A percentile compares a stretch with the other conserved stretches of the same genome.
Conservation (phyloP, 805 yeast species). For the Pichia cabralensis region DNA sequence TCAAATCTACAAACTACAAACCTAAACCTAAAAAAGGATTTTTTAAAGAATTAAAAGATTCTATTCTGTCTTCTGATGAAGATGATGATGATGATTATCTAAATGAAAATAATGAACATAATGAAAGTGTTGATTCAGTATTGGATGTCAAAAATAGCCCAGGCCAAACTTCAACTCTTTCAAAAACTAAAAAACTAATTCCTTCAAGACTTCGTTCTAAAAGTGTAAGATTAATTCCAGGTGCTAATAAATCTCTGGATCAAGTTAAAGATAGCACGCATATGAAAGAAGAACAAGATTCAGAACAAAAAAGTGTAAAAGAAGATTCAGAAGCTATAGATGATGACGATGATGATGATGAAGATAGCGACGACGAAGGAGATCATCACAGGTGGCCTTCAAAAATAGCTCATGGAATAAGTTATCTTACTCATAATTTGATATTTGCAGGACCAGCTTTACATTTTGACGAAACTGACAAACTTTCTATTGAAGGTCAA, state of each 20-base stretch:
- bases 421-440: slow-evolving; percentile 19
- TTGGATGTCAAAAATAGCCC: not conserved
- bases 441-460: slow-evolving; percentile 21
- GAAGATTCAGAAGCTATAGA: not conserved
- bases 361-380: not conserved
- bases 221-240: too few relatives aligned
- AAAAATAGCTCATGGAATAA: slow-evolving; percentile 22
- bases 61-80: slow-evolving; percentile 10
- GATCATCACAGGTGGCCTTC: slow-evolving; percentile 15
- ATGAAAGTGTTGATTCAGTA: not conserved
- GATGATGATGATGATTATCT: slow-evolving; percentile 2
- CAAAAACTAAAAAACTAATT: too few relatives aligned
- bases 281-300: too few relatives aligned
- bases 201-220: too few relatives aligned
- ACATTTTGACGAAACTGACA: slow-evolving; percentile 42
- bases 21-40: slow-evolving; percentile 2
- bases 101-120: not conserved
- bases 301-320: too few relatives aligned
- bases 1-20: slow-evolving; percentile 15
- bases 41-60: slow-evolving; percentile 1
- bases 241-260: too few relatives aligned
- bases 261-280: too few relatives aligned
- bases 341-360: not conserved
- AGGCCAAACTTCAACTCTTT: too few relatives aligned
- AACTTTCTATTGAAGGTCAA: slow-evolving; percentile 31